Base-by-base conservation (phyloP, 345 rosid species). In the Aurinia saxatilis region DNA sequence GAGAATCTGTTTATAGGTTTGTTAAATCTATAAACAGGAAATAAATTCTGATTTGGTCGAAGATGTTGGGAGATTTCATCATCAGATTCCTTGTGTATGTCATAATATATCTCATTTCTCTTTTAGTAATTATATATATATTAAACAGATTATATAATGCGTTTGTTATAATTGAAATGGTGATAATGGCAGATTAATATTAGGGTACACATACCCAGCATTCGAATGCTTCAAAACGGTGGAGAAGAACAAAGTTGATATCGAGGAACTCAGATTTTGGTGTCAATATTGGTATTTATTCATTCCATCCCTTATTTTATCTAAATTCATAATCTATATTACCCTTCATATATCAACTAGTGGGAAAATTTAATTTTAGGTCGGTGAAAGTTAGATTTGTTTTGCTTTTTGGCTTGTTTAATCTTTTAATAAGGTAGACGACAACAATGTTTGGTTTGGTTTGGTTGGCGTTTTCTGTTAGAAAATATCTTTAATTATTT, bases 191-290 rank as follows among this genome's bases (percentile, higher is more conserved):
- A 91, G 97, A 70, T 62, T 90, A 79, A 46, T 82, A 71, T 68
- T 93, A 50, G 99, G 99, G 64, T 90, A 84, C 74, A 88, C 91
- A 30, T 93, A 84, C 76, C 99, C 99, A 4, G 99, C 96, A 12
- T 81, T 90, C 19, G 95, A 81, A 73, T 93, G 97, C 72, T 93
- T 66, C 65, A 93, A 87, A 74, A 40, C 84, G 18, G 83, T 90
- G 34, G 99, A 93, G 90, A 87, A 80, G 75, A 93, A 90, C 73
- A 79, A 38, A 68, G 86, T 85, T 12, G 80, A 85, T 15, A 81
- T 82, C 50, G 95, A 82, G 30, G 88, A 87, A 73, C 87, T 93
- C 75, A 78, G 90, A 64, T 87, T 82, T 62, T 93, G 99, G 99
- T 90, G 99, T 64, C 85, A 90, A 75, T 90, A 93, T 59, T 93